phyloP scores from a whole-genome alignment of 106 monocot genomes.

The Dioscorea zingiberensis region DNA sequence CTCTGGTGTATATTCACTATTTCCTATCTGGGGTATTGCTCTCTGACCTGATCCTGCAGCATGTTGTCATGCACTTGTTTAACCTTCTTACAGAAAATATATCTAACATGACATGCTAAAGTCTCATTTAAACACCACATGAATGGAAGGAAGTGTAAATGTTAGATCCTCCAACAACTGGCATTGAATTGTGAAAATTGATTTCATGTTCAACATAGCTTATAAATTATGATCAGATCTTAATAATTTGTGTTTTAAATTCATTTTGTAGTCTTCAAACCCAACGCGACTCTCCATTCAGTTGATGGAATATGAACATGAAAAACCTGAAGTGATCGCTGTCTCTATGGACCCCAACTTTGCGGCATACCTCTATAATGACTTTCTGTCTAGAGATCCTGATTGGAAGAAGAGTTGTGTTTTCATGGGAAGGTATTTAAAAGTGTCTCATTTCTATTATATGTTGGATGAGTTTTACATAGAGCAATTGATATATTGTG shows the following conservation, averaged over 20 bases:
- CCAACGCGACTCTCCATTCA: constrained; percentile 61
- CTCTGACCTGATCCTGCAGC: too few species aligned
- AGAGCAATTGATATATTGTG: not conserved
- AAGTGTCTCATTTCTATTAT: not conserved
- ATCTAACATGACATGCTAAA: too few species aligned
- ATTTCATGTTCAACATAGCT: constrained; percentile 4
- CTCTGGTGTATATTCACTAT: too few species aligned
- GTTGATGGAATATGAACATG: constrained; percentile 72
- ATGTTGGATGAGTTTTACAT: not conserved
- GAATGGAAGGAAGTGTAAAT: too few species aligned
- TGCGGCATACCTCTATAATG: constrained; percentile 58
- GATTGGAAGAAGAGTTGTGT: constrained; percentile 28
- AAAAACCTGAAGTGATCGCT: constrained; percentile 70
- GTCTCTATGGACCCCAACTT: constrained; percentile 76
- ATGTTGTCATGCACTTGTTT: not conserved
- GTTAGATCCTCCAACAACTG: not conserved
- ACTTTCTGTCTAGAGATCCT: constrained; percentile 49
- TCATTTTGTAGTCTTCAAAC: constrained; percentile 39
- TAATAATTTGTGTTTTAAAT: constrained; percentile 1
- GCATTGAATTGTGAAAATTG: not conserved
- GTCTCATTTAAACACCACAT: too few species aligned
- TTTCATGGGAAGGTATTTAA: constrained; percentile 37
- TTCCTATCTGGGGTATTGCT: too few species aligned
- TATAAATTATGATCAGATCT: not conserved
- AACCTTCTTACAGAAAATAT: not conserved